phyloP scores from a whole-genome alignment of 345 rosid genomes.

The Populus davidiana region DNA sequence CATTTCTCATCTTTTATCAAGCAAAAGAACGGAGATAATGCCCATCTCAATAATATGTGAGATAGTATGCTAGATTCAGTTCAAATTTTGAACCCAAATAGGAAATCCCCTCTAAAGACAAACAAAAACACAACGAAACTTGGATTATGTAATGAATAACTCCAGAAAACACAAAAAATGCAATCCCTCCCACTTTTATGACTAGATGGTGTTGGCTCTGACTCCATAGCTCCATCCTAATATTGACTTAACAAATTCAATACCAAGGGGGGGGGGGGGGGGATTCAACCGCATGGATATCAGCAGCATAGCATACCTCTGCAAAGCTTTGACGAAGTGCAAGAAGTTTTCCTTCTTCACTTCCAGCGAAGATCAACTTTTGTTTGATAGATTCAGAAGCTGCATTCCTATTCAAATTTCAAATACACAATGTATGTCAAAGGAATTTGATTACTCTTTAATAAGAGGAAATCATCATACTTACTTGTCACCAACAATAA shows the following conservation, averaged over 20 bases:
- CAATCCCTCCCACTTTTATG: background rate
- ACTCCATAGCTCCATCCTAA: background rate
- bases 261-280: background rate
- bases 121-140: background rate
- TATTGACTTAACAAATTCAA: background rate
- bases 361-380: constrained; percentile 81
- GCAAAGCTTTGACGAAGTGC: constrained; percentile 93
- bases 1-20: background rate
- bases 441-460: background rate
- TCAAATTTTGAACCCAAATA: background rate
- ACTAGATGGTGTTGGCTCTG: background rate
- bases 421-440: constrained; percentile 8
- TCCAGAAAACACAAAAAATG: background rate
- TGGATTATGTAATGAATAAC: background rate
- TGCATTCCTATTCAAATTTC: constrained; percentile 56
- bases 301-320: constrained; percentile 54
- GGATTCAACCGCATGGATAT: constrained; percentile 1
- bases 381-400: constrained; percentile 85
- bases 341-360: constrained; percentile 89
- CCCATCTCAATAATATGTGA: background rate
- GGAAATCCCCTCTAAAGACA: background rate
- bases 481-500: constrained; percentile 90
- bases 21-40: background rate
- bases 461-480: constrained; percentile 19
- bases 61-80: background rate